Base-by-base conservation (phyloP, 345 rosid genomes). In the Punica granatum region DNA sequence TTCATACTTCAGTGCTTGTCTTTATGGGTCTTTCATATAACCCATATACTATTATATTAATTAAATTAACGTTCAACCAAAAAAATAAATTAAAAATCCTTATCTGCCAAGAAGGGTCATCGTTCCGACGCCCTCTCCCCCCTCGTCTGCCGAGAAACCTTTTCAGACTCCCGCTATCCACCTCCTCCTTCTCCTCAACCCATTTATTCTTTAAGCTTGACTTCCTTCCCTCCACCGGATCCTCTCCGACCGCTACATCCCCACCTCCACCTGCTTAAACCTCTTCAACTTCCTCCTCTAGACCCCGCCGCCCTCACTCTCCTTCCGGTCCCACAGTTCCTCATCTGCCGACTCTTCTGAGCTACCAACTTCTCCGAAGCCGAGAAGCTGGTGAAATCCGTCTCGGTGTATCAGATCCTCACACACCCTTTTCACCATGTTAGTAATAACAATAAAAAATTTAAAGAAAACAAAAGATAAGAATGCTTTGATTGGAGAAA, bases 361-460 rank as follows among this genome's bases (percentile, higher is more conserved):
- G 80, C 79, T 7, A 68, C 78, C 42, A 78, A 71, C 72, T 86
- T 81, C 77, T 67, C 77, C 14, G 76, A 64, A 34, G 86, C 87
- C 14, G 78, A 80, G 72, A 43, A 67, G 41, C 64, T 84, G 13
- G 49, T 84, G 74, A 79, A 73, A 65, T 72, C 64, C 23, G 66
- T 80, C 23, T 67, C 70, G 0, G 32, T 79, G 58, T 74, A 63
- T 8, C 76, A 71, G 18, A 72, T 44, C 68, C 39, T 34, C 69
- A 76, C 80, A 80, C 79, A 77, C 75, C 84, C 85, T 26, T 83
- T 88, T 77, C 35, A 58, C 15, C 41, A n/a, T n/a, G n/a, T n/a
- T n/a, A n/a, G n/a, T n/a, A n/a, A n/a, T n/a, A n/a, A n/a, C n/a
- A n/a, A n/a, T n/a, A n/a, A n/a, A n/a, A n/a, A n/a, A n/a, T n/a